Conservation (phyloP, 768 basidiomycete genomes). For the Lanmaoa rubissima region DNA sequence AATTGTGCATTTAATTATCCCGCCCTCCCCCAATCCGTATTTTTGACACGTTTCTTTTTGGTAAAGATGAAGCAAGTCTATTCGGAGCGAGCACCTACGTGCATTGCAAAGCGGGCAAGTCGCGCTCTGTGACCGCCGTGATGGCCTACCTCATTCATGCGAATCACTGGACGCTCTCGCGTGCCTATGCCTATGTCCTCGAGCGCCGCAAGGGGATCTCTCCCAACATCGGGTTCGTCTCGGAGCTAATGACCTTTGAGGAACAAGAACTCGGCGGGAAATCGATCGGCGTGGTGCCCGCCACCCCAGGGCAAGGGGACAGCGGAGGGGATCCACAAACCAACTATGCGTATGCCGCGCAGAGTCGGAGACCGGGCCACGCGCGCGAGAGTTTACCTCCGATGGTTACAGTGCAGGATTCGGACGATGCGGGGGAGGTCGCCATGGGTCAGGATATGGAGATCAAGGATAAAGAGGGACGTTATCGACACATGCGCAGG, state of each 20-base stretch:
- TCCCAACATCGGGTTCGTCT: constrained; percentile 97
- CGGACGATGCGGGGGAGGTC: constrained; percentile 33
- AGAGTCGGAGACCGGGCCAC: constrained; percentile 58
- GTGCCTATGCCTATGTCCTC: constrained; percentile 88
- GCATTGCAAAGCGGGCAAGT: constrained; percentile 96
- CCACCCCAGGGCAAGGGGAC: constrained; percentile 16
- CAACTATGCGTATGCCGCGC: constrained; percentile 45
- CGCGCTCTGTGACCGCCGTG: constrained; percentile 92
- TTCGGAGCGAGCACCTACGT: constrained; percentile 91
- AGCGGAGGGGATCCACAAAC: constrained; percentile 25
- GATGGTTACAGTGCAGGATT: constrained; percentile 28
- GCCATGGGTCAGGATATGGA: constrained; percentile 80
- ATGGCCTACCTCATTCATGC: constrained; percentile 98
- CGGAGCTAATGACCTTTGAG: constrained; percentile 95
- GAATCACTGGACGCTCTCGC: constrained; percentile 93
- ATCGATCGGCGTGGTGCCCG: constrained; percentile 27
- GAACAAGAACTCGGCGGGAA: constrained; percentile 79
- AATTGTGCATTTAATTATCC: constrained; percentile 2
- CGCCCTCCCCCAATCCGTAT: background rate
- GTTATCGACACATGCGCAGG: constrained; percentile 83
- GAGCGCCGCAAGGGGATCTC: constrained; percentile 93
- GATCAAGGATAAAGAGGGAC: constrained; percentile 79
- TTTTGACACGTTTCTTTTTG: constrained; percentile 2
- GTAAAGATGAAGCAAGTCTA: constrained; percentile 83
- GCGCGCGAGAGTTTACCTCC: constrained; percentile 64